Evolutionary conservation across 179 eudicot genomes (phyloP).

Genomic region (Beta lomatogona): DNA sequence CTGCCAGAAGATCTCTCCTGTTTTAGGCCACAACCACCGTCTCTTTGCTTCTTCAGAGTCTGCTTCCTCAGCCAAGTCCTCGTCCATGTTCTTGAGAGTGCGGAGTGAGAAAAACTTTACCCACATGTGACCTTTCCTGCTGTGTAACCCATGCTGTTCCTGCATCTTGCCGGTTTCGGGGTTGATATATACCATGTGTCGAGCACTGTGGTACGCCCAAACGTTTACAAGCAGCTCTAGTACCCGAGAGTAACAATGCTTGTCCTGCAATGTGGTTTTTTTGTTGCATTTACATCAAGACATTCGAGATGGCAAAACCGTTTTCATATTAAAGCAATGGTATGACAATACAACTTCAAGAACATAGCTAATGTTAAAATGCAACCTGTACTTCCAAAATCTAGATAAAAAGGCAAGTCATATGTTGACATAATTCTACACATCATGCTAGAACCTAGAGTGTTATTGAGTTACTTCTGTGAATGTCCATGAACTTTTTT

Average conservation of each 20-base stretch:
- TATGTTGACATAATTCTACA: background rate
- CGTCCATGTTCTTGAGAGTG: slow-evolving; percentile 86
- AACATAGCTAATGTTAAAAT: background rate
- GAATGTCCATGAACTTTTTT: too few relatives aligned
- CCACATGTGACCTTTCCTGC: slow-evolving; percentile 80
- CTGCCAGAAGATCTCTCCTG: slow-evolving; percentile 85
- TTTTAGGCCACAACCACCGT: slow-evolving; percentile 87
- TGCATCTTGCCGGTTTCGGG: slow-evolving; percentile 72
- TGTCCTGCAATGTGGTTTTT: slow-evolving; percentile 59
- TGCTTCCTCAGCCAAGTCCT: slow-evolving; percentile 86
- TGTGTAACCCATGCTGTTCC: slow-evolving; percentile 66
- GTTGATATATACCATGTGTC: slow-evolving; percentile 73
- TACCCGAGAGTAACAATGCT: slow-evolving; percentile 83
- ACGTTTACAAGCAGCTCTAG: slow-evolving; percentile 83
- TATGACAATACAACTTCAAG: background rate
- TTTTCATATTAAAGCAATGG: background rate
- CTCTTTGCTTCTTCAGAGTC: slow-evolving; percentile 55
- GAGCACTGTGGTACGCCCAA: slow-evolving; percentile 90
- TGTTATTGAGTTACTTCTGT: too few relatives aligned
- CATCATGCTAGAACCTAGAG: background rate
- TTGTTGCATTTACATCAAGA: background rate
- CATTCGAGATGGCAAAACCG: background rate
- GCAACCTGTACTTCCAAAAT: background rate
- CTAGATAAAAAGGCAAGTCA: background rate
- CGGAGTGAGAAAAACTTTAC: slow-evolving; percentile 66